These are phyloP conservation scores for Botrytis hyacinthi DNA, from an alignment of 2,329 filamentous ascomycete genomes.

Conservation along the genomic window DNA sequence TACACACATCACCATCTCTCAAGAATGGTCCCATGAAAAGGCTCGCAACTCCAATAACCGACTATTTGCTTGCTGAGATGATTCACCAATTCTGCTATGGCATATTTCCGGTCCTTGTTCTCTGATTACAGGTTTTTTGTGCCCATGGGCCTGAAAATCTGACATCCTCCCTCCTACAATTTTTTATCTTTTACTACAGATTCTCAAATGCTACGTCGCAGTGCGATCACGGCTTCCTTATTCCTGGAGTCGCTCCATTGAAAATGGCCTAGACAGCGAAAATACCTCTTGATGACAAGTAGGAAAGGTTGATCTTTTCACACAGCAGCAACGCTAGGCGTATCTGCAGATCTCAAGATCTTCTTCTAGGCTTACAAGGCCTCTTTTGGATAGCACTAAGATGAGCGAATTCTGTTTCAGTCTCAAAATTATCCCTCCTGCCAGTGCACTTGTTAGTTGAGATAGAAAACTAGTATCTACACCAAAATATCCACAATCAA, in stretches of 20 bases:
- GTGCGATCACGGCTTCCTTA: neutral
- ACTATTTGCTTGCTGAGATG: neutral
- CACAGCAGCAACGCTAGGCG: too few relatives aligned
- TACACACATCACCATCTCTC: neutral
- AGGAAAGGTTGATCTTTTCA: neutral
- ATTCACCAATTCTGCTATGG: neutral
- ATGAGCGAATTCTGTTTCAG: neutral
- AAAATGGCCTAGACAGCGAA: neutral
- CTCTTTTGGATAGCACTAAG: neutral
- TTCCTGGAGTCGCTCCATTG: neutral
- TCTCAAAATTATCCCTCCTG: neutral
- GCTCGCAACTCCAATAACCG: neutral
- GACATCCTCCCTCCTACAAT: neutral
- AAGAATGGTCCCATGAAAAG: neutral
- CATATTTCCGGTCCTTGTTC: neutral
- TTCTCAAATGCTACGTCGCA: neutral
- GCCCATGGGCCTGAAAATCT: rapidly evolving
- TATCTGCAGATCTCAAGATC: neutral
- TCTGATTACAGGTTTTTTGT: too few relatives aligned
- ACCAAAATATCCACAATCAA: neutral
- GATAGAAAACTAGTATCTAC: neutral
- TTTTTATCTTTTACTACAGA: neutral
- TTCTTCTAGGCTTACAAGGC: neutral
- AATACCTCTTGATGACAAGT: neutral
- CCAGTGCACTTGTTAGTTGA: neutral